A percentile compares a stretch with the other conserved stretches of the same genome.
Evolutionary conservation across 345 rosid species (phyloP).

Genomic region (sweet orange (Citrus sinensis)): DVS_A1.0 CM039162.1:31181501-31182000

Average conservation of each 20-base stretch:
- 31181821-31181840: constrained; percentile 42
- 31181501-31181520: neutral
- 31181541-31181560: neutral
- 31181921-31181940: constrained; percentile 35
- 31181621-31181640: neutral
- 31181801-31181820: constrained; percentile 59
- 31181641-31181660: neutral
- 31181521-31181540: neutral
- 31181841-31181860: constrained; percentile 20
- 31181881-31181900: neutral
- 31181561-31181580: neutral
- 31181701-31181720: neutral
- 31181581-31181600: neutral
- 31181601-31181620: neutral
- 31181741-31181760: neutral
- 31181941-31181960: constrained; percentile 43
- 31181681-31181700: neutral
- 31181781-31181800: constrained; percentile 55
- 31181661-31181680: neutral
- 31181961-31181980: constrained; percentile 37
- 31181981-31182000: constrained; percentile 38
- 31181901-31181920: neutral
- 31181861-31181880: neutral
- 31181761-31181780: constrained; percentile 51
- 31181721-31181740: neutral